These are phyloP conservation scores for Beauveria caledonica DNA, from an alignment of 2,329 filamentous ascomycete genomes.

Conservation along the genomic window DNA sequence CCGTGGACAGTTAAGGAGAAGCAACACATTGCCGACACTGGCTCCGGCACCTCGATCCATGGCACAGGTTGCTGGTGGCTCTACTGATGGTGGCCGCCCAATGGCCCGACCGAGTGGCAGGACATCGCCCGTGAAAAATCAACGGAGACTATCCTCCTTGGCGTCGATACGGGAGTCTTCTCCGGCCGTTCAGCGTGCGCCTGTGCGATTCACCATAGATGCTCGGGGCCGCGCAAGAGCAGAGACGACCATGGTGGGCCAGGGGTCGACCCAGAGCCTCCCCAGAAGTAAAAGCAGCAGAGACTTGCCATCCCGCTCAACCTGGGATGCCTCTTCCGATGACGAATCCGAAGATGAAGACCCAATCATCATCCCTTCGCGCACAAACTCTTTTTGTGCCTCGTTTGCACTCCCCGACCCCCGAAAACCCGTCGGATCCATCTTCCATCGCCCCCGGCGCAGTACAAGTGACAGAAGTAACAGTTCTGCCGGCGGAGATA, in stretches of 20 bases:
- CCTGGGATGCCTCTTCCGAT: conserved; percentile 38
- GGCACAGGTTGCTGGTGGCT: conserved; percentile 23
- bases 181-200: conserved; percentile 39
- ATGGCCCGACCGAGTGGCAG: conserved; percentile 36
- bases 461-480: conserved; percentile 43
- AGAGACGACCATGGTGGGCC: conserved; percentile 37
- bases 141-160: conserved; percentile 42
- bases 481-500: conserved; percentile 29
- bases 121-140: conserved; percentile 43
- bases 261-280: conserved; percentile 20
- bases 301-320: conserved; percentile 22
- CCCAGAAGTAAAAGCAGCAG: conserved; percentile 23
- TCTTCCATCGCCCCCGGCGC: conserved; percentile 38
- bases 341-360: conserved; percentile 56
- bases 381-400: conserved; percentile 41
- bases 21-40: conserved; percentile 36
- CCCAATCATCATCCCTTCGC: conserved; percentile 55
- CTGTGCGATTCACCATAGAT: conserved; percentile 57
- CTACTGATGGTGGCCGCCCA: conserved; percentile 27
- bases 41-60: conserved; percentile 36
- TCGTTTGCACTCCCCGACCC: conserved; percentile 52
- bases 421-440: conserved; percentile 38
- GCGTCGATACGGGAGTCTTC: conserved; percentile 50
- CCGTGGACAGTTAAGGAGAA: conserved; percentile 32
- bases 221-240: conserved; percentile 51